These are phyloP conservation scores for Teunomyces aglyptinius DNA, from an alignment of 805 yeast species.

Conservation along the genomic window DNA sequence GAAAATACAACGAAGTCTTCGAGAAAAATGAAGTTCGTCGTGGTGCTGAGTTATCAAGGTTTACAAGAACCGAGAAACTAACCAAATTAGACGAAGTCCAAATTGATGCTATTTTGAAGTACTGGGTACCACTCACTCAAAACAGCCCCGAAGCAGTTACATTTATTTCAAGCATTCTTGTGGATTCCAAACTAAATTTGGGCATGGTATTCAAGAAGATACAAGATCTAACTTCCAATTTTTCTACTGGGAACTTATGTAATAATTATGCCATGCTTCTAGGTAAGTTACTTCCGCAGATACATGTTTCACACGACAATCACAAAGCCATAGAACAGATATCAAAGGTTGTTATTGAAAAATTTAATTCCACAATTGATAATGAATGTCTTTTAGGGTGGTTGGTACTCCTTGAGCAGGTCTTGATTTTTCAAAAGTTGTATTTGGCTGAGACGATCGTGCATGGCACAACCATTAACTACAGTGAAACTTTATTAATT, in stretches of 20 bases:
- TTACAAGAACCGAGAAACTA: no score
- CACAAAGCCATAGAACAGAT: background rate
- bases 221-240: background rate
- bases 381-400: background rate
- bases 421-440: background rate
- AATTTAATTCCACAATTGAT: background rate
- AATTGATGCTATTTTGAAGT: background rate
- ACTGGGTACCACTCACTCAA: background rate
- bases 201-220: background rate
- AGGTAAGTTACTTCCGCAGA: background rate
- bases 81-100: no score
- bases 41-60: no score
- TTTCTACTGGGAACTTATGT: background rate
- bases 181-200: background rate
- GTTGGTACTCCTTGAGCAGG: background rate
- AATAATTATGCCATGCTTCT: background rate
- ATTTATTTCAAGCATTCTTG: background rate
- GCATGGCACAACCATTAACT: background rate
- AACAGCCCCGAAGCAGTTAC: background rate
- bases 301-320: background rate
- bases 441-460: background rate
- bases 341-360: background rate
- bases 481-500: background rate
- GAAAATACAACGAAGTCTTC: background rate
- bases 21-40: no score